Evolutionary conservation across 1,139 yeast species (phyloP).

Genomic region (Saccharomyces uvarum): DNA sequence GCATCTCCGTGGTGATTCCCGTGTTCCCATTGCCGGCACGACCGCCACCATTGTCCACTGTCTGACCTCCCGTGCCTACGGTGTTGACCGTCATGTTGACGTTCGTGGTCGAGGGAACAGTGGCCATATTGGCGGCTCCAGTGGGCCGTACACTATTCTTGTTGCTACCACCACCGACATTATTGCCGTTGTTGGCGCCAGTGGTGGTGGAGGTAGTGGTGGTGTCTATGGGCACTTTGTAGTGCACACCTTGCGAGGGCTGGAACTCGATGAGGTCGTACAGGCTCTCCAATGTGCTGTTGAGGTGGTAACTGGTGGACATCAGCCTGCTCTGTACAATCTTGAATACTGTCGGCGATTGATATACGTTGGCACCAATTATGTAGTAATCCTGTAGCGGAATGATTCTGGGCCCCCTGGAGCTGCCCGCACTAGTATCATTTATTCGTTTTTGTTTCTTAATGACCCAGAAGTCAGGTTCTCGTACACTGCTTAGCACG

Average conservation of each 20-base stretch:
- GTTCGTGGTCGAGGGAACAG: constrained; percentile 12
- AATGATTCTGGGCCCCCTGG: constrained; percentile 33
- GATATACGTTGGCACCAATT: constrained; percentile 86
- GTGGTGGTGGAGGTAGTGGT: constrained; percentile 3
- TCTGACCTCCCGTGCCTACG: neutral
- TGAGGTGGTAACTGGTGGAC: constrained; percentile 25
- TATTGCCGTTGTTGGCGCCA: neutral
- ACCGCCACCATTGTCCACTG: constrained; percentile 6
- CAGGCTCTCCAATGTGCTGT: constrained; percentile 21
- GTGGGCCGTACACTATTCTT: constrained; percentile 12
- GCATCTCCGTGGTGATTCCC: constrained; percentile 23
- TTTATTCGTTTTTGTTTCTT: constrained; percentile 65
- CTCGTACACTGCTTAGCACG: constrained; percentile 62
- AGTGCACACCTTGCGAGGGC: constrained; percentile 32
- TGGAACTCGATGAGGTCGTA: constrained; percentile 26
- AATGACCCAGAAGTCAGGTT: constrained; percentile 89
- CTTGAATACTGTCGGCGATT: constrained; percentile 64
- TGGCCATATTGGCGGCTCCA: constrained; percentile 1
- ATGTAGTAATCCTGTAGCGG: constrained; percentile 72
- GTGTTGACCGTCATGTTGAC: constrained; percentile 9
- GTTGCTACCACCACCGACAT: neutral
- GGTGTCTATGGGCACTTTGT: constrained; percentile 11
- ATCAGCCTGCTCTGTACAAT: constrained; percentile 50
- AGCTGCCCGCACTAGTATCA: neutral
- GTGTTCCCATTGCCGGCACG: constrained; percentile 11